Conservation (phyloP, 2,329 filamentous ascomycete species). For the Kalaharituber pfeilii region DNA sequence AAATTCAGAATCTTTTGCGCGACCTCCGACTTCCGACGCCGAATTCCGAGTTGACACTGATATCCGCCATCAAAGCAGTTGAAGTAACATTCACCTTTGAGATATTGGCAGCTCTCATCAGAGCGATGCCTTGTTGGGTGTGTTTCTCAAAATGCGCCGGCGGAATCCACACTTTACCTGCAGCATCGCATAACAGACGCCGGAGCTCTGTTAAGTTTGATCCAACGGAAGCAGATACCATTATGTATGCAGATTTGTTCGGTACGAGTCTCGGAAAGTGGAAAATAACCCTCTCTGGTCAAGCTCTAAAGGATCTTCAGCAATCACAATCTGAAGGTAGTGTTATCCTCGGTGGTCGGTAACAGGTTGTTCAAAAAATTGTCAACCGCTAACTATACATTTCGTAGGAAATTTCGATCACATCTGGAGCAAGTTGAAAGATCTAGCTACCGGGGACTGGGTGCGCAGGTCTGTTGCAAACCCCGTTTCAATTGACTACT, state of each 20-base stretch:
- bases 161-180: neutral
- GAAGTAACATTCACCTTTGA: neutral
- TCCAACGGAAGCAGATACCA: neutral
- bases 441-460: constrained; percentile 15
- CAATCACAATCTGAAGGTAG: neutral
- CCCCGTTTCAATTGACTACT: neutral
- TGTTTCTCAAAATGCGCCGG: neutral
- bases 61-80: neutral
- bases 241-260: neutral
- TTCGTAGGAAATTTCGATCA: constrained; percentile 7
- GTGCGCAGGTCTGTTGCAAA: constrained; percentile 2
- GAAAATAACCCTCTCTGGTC: neutral
- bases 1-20: neutral
- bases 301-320: neutral
- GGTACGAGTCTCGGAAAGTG: neutral
- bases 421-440: constrained; percentile 7
- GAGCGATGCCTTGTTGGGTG: neutral
- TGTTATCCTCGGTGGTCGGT: no score
- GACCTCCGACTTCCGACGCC: neutral
- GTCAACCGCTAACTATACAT: no score
- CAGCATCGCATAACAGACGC: neutral
- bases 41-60: neutral
- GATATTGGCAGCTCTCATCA: neutral
- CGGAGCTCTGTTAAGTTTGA: neutral
- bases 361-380: no score